Percentiles rank a stretch among this genome's conserved stretches.
phyloP scores from a whole-genome alignment of 2,329 filamentous ascomycete species.

The Lasiodiplodia sp. region DNA sequence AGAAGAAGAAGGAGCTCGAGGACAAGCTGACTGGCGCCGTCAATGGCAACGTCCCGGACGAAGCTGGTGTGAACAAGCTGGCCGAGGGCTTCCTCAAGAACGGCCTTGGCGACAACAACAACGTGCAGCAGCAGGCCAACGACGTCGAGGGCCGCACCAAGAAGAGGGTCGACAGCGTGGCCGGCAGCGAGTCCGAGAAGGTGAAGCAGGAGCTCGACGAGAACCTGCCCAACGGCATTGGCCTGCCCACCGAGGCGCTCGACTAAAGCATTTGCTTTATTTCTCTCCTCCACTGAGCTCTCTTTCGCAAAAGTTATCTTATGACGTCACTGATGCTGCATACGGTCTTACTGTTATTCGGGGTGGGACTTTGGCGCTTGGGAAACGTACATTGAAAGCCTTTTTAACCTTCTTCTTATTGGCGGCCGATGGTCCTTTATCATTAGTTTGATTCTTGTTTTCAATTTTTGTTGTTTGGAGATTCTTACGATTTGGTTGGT shows the following conservation, averaged over 20 bases:
- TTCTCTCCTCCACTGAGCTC: neutral
- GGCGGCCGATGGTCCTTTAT: neutral
- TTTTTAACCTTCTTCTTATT: neutral
- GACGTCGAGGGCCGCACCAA: slow-evolving; percentile 34
- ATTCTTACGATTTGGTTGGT: neutral
- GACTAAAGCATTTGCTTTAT: neutral
- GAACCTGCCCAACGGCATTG: slow-evolving; percentile 37
- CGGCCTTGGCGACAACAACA: neutral
- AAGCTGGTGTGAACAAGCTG: slow-evolving; percentile 33
- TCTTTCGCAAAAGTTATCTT: neutral
- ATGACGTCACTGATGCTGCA: neutral
- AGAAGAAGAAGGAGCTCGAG: slow-evolving; percentile 39
- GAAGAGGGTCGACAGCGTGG: slow-evolving; percentile 30
- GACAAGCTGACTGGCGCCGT: slow-evolving; percentile 36
- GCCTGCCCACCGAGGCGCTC: slow-evolving; percentile 41
- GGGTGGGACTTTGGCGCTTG: neutral
- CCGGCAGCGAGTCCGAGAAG: slow-evolving; percentile 32
- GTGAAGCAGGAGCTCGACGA: slow-evolving; percentile 38
- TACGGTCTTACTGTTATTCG: neutral
- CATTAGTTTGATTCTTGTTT: neutral
- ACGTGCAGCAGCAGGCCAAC: slow-evolving; percentile 21
- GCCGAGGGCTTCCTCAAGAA: slow-evolving; percentile 26
- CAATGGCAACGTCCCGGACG: slow-evolving; percentile 31
- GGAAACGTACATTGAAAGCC: neutral
- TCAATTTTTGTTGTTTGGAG: neutral